These are phyloP conservation scores for Ophiorrhiza pumila DNA, from an alignment of 257 asterid species.

Conservation along the genomic window DNA sequence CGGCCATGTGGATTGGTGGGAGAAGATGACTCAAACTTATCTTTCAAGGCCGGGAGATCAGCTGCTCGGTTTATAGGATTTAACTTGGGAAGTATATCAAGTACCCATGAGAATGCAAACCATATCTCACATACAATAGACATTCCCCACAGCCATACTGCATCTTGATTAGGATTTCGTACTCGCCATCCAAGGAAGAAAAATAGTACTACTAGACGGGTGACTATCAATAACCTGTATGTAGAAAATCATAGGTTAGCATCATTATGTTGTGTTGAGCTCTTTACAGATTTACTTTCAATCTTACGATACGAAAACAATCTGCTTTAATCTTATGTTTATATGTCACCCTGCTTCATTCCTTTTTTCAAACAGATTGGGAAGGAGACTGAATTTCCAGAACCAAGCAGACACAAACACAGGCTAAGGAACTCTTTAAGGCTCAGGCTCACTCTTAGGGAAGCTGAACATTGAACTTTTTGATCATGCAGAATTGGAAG, in stretches of 20 bases:
- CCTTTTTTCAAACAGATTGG: too few species aligned
- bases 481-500: too few species aligned
- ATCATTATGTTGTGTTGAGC: too few species aligned
- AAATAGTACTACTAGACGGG: slow-evolving; percentile 52
- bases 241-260: not conserved
- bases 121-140: slow-evolving; percentile 86
- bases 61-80: slow-evolving; percentile 86
- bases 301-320: too few species aligned
- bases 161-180: slow-evolving; percentile 66
- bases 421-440: too few species aligned
- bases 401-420: too few species aligned
- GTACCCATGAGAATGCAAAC: slow-evolving; percentile 98
- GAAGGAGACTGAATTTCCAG: too few species aligned
- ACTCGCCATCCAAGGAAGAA: slow-evolving; percentile 74
- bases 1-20: slow-evolving; percentile 70
- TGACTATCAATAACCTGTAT: slow-evolving; percentile 59
- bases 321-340: too few species aligned
- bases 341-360: too few species aligned
- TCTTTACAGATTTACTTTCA: too few species aligned
- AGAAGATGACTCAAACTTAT: slow-evolving; percentile 62
- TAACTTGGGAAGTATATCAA: slow-evolving; percentile 85
- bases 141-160: slow-evolving; percentile 86
- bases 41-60: slow-evolving; percentile 64
- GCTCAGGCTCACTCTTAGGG: too few species aligned
- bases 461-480: too few species aligned